Percentiles rank a stretch among this genome's conserved stretches.
Conservation (phyloP, 345 rosid genomes). For the Erodium maritimum region DNA sequence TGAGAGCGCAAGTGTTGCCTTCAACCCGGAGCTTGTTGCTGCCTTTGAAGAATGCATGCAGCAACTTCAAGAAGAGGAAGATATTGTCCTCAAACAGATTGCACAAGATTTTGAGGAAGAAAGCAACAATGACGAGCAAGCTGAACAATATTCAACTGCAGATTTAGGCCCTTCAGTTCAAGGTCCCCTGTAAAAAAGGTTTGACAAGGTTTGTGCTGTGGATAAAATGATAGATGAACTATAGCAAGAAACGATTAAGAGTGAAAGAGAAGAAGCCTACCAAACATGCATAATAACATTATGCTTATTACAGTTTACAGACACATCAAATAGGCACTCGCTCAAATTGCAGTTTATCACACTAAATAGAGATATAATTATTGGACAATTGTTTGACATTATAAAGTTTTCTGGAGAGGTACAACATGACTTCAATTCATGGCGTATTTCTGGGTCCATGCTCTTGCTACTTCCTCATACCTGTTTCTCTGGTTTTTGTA, state of each 20-base stretch:
- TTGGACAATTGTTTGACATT: too few species aligned
- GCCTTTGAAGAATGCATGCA: constrained; percentile 25
- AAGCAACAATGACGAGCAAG: constrained; percentile 6
- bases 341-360: background rate
- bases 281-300: background rate
- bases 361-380: background rate
- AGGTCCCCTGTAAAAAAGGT: background rate
- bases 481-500: constrained; percentile 15
- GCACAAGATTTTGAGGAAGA: constrained; percentile 14
- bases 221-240: background rate
- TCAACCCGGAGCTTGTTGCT: constrained; percentile 25
- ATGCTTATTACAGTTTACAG: background rate
- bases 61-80: constrained; percentile 34
- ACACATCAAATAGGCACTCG: background rate
- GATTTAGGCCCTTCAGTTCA: too few species aligned
- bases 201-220: background rate
- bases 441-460: constrained; percentile 16
- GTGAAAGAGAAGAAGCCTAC: background rate
- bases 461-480: constrained; percentile 15
- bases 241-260: background rate
- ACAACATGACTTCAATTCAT: constrained; percentile 7
- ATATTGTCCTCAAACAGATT: constrained; percentile 22
- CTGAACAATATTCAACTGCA: background rate
- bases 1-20: constrained; percentile 6
- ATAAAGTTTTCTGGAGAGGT: background rate